These are phyloP conservation scores for Solanum stenotomum DNA, from an alignment of 257 asterid species.

Conservation along the genomic window DNA sequence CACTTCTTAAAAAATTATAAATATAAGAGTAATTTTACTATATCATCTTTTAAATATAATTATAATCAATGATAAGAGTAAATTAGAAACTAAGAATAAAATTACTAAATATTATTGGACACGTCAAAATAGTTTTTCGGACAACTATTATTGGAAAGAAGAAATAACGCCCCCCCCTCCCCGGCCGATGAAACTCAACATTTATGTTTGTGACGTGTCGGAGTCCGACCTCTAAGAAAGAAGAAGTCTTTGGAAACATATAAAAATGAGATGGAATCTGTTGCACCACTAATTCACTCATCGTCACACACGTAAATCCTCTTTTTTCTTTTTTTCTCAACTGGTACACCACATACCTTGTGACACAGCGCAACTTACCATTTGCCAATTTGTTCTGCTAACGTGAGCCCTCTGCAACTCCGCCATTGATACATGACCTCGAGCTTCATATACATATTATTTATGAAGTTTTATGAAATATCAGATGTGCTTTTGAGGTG, in stretches of 20 bases:
- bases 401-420: background rate
- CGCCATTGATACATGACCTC: background rate
- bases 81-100: too few relatives aligned
- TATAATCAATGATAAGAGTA: too few relatives aligned
- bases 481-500: slow-evolving; percentile 19
- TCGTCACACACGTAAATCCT: background rate
- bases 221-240: too few relatives aligned
- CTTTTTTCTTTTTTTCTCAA: background rate
- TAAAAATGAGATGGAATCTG: background rate
- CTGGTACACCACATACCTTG: background rate
- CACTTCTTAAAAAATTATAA: too few relatives aligned
- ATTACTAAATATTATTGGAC: too few relatives aligned
- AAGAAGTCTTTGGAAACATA: background rate
- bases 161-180: too few relatives aligned
- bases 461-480: background rate
- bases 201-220: too few relatives aligned
- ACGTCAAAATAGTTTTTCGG: too few relatives aligned
- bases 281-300: background rate
- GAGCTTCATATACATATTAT: background rate
- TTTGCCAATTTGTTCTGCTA: background rate
- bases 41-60: too few relatives aligned
- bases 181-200: too few relatives aligned
- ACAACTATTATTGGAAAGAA: too few relatives aligned
- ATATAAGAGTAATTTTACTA: too few relatives aligned
- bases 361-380: background rate